Conservation (phyloP, 2,329 filamentous ascomycete genomes). For the Ceratocystis alfenasii region DNA sequence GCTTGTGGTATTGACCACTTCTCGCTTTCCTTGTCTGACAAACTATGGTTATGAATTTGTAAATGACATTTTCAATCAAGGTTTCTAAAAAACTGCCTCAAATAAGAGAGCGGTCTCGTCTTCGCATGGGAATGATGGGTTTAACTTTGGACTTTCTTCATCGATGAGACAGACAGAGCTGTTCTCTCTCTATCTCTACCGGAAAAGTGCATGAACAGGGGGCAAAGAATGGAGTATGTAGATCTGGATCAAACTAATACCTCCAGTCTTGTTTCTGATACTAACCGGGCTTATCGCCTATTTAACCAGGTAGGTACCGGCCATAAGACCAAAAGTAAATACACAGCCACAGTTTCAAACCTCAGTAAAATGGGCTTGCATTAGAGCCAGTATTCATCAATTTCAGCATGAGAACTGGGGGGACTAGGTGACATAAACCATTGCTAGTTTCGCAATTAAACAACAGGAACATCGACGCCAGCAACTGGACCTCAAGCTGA, state of each 20-base stretch:
- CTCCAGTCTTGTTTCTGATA: background rate
- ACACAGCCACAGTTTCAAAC: background rate
- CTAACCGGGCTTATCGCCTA: background rate
- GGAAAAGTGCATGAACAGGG: background rate
- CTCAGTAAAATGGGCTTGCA: background rate
- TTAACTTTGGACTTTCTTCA: background rate
- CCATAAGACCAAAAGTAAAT: background rate
- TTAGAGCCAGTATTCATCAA: background rate
- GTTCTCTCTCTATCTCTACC: background rate
- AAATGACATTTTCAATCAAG: too few relatives aligned
- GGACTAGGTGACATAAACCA: background rate
- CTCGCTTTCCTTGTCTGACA: too few relatives aligned
- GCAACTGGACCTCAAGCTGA: background rate
- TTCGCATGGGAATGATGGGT: too few relatives aligned
- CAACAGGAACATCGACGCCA: background rate
- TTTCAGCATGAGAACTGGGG: background rate
- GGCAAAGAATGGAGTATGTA: background rate
- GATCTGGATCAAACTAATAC: background rate
- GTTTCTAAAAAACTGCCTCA: too few relatives aligned
- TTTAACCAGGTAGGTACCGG: background rate
- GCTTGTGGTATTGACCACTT: too few relatives aligned
- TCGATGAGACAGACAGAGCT: background rate
- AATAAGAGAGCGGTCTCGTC: background rate
- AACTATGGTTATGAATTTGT: too few relatives aligned
- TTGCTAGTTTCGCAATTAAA: background rate